Evolutionary conservation across 129 eudicot genomes (phyloP).

Genomic region (Glebionis coronaria): DNA sequence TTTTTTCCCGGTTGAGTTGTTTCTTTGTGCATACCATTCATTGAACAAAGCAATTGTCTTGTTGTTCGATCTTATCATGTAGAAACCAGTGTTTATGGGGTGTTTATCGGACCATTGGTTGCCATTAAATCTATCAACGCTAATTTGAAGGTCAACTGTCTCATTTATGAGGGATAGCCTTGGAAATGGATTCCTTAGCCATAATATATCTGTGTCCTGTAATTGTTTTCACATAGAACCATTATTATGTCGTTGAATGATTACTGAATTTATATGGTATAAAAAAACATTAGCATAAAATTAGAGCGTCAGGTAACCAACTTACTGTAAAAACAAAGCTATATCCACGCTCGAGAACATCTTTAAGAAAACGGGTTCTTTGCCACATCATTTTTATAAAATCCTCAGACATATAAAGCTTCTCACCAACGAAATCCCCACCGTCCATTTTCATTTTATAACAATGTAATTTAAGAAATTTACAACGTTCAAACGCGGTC

Average conservation of each 20-base stretch:
- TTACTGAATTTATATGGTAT: no score
- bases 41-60: slow-evolving; percentile 52
- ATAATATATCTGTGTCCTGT: slow-evolving; percentile 41
- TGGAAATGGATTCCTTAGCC: no score
- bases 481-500: slow-evolving; percentile 55
- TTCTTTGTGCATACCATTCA: slow-evolving; percentile 45
- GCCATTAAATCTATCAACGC: slow-evolving; percentile 53
- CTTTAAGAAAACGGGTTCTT: slow-evolving; percentile 56
- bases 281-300: no score
- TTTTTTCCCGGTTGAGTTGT: slow-evolving; percentile 44
- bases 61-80: slow-evolving; percentile 56
- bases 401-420: slow-evolving; percentile 53
- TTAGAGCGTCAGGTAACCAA: background rate
- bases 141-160: slow-evolving; percentile 46
- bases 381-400: slow-evolving; percentile 89
- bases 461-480: slow-evolving; percentile 55
- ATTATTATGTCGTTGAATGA: background rate
- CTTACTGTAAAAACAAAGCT: slow-evolving; percentile 70
- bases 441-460: slow-evolving; percentile 47
- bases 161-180: background rate
- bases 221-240: background rate
- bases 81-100: slow-evolving; percentile 69
- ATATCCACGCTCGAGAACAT: slow-evolving; percentile 59
- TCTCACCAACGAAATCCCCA: slow-evolving; percentile 48
- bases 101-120: slow-evolving; percentile 33